Evolutionary conservation across 345 rosid species (phyloP).

Genomic region (Citrus maxima): DNA sequence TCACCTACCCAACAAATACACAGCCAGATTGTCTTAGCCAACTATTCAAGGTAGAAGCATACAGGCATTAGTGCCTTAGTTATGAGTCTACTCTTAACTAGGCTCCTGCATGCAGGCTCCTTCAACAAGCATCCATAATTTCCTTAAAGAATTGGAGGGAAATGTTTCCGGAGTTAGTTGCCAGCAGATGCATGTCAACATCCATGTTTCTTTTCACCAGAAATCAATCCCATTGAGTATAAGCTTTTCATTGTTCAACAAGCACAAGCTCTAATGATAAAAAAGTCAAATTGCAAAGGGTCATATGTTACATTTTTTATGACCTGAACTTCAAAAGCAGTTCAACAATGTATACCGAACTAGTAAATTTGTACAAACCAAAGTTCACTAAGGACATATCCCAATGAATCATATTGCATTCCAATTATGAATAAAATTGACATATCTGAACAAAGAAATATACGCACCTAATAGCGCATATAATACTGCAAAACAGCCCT

Average conservation of each 20-base stretch:
- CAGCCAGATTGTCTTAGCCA: background rate
- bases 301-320: background rate
- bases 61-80: too few relatives aligned
- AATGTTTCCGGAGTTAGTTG: background rate
- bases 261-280: background rate
- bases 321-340: background rate
- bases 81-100: too few relatives aligned
- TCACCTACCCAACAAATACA: background rate
- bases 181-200: background rate
- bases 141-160: background rate
- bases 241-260: background rate
- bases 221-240: background rate
- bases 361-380: background rate
- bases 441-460: slow-evolving; percentile 7
- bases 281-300: background rate
- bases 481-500: slow-evolving; percentile 57
- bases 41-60: background rate
- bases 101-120: background rate
- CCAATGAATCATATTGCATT: background rate
- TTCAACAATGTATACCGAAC: background rate
- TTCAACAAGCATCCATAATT: background rate
- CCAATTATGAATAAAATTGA: background rate
- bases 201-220: background rate
- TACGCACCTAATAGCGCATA: slow-evolving; percentile 69
- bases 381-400: background rate